phyloP scores from a whole-genome alignment of 176 grass and related monocot genomes.

The Aegilops bicornis region DNA sequence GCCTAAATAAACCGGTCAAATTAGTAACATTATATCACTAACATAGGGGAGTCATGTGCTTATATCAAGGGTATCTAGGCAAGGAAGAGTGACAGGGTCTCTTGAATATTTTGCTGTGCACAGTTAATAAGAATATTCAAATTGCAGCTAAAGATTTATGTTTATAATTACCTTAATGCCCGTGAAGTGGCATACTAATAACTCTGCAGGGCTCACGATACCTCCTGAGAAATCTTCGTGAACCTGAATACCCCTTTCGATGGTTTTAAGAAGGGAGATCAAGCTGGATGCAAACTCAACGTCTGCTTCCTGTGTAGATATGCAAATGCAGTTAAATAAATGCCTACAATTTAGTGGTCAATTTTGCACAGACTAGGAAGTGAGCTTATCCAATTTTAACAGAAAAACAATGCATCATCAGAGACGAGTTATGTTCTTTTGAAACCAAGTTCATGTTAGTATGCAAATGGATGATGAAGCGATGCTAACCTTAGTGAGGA shows the following conservation, averaged over 20 bases:
- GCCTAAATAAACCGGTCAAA: constrained; percentile 38
- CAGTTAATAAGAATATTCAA: constrained; percentile 7
- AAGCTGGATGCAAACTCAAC: constrained; percentile 74
- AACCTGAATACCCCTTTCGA: constrained; percentile 56
- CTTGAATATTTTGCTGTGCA: not conserved
- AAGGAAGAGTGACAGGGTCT: not conserved
- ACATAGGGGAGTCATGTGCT: not conserved
- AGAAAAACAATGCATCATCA: not conserved
- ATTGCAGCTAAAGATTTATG: constrained; percentile 15
- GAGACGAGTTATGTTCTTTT: not conserved
- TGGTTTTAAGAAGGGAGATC: constrained; percentile 62
- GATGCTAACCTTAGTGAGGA: constrained; percentile 66
- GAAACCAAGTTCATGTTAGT: not conserved
- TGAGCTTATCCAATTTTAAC: not conserved
- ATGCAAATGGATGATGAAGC: constrained; percentile 1
- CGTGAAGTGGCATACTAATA: constrained; percentile 68
- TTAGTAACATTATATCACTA: not conserved
- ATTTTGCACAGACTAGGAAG: not conserved
- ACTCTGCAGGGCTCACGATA: constrained; percentile 49
- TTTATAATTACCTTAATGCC: constrained; percentile 74
- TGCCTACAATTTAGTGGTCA: not conserved
- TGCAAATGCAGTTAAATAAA: not conserved
- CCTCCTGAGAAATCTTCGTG: constrained; percentile 75
- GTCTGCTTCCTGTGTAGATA: constrained; percentile 78
- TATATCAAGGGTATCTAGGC: not conserved